Conservation (phyloP, 352 stramenopile species). For the Phytophthora citrophthora region DNA sequence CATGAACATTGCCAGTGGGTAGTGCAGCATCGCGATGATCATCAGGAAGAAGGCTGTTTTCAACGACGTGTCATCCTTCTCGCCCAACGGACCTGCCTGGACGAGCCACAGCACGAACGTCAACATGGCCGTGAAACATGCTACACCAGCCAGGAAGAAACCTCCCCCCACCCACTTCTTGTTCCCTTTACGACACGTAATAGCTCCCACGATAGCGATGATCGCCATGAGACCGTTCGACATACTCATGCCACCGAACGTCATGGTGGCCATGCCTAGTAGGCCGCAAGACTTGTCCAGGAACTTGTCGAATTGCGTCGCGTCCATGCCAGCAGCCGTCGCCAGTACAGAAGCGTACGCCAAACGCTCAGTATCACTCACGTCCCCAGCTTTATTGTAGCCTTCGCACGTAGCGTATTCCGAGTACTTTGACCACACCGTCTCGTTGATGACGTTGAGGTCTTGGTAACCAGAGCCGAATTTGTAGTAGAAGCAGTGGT, state of each 20-base stretch:
- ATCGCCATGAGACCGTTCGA: slow-evolving; percentile 49
- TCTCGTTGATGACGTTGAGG: slow-evolving; percentile 35
- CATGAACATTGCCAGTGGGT: slow-evolving; percentile 41
- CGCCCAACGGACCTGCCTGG: slow-evolving; percentile 53
- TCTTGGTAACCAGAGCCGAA: slow-evolving; percentile 49
- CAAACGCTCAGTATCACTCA: slow-evolving; percentile 29
- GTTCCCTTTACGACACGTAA: slow-evolving; percentile 47
- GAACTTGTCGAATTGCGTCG: slow-evolving; percentile 55
- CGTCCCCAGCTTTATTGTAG: slow-evolving; percentile 41
- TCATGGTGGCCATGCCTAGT: slow-evolving; percentile 48
- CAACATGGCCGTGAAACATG: slow-evolving; percentile 18
- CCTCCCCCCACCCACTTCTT: slow-evolving; percentile 27
- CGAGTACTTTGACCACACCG: slow-evolving; percentile 50
- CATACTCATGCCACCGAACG: slow-evolving; percentile 51
- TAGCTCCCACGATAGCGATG: slow-evolving; percentile 53
- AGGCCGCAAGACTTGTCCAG: slow-evolving; percentile 61
- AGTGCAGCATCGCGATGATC: slow-evolving; percentile 65
- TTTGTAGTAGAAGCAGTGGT: slow-evolving; percentile 79
- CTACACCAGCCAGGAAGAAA: slow-evolving; percentile 28
- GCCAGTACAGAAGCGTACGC: slow-evolving; percentile 48
- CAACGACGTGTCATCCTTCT: slow-evolving; percentile 61
- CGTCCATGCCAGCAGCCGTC: slow-evolving; percentile 48
- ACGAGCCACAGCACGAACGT: slow-evolving; percentile 50
- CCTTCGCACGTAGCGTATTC: slow-evolving; percentile 53
- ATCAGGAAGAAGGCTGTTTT: slow-evolving; percentile 68